Evolutionary conservation across 2,329 filamentous ascomycete genomes (phyloP), one percentile per base, ranked within the genome.

Genomic region (Talaromyces sp.): DNA sequence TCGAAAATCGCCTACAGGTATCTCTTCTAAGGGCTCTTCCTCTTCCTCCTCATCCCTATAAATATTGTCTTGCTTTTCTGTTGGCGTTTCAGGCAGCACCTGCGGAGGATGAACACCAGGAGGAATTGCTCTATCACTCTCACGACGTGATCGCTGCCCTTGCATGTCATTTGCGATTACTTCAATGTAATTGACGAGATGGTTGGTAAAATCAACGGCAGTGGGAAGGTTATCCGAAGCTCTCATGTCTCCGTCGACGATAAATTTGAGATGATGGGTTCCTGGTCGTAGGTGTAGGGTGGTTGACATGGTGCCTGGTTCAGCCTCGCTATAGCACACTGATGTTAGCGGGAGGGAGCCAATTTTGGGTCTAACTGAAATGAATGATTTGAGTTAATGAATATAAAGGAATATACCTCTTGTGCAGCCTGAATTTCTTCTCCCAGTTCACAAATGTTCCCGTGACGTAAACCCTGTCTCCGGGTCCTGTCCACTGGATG

Each of bases 401-500:
- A 53, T 30, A 17, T 30, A 28, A 28, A 19, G 28, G 51, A 59
- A 47, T 89, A 85, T 85, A 96, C 92, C 91, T 88, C 75, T 85
- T 88, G 75, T 92, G 87, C 71, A 99, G 81, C 68, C 90, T 86
- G 73, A 93, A 96, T 78, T 98, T 98, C 74, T 90, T 89, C 77
- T 96, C 92, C 95, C 95, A 99, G 74, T 93, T 91, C 69, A 96
- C 96, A 72, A 98, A 97, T 22, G 95, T 98, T 66, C 93, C 93
- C 0, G 95, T 99, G 53, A 99, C 92, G 74, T 96, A 99, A 65
- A 98, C 87, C 76, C 93, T 96, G 62, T 96, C 90, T 62, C 91
- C 93, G 58, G 87, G 86, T 9, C 86, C 84, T 66, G 84, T 85
- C 95, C 95, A 99, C 76, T 96, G 90, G 62, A 99, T 86, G 62